Percentiles rank a stretch among this genome's conserved stretches.
phyloP scores from a whole-genome alignment of 495 filamentous ascomycete species.

The Tuber indicum region DNA sequence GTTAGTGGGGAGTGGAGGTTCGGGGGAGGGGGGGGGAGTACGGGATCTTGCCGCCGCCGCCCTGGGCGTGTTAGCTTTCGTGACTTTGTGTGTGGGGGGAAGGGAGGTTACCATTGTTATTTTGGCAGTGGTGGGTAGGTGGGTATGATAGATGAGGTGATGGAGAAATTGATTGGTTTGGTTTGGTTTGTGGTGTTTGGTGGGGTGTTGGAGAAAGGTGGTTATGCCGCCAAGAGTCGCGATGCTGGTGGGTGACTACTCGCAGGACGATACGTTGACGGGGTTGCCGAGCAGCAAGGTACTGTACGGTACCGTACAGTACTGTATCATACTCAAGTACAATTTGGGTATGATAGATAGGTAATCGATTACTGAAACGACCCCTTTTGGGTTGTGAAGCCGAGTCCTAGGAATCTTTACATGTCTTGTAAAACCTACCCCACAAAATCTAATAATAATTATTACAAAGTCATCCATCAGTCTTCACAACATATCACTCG shows the following conservation, averaged over 20 bases:
- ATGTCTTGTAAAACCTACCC: not conserved
- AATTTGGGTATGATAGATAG: not conserved
- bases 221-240: not conserved
- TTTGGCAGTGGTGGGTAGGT: not conserved
- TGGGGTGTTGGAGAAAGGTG: not conserved
- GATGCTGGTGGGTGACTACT: not conserved
- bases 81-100: not conserved
- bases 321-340: too few species aligned
- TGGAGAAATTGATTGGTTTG: not conserved
- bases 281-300: not conserved
- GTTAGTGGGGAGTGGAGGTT: slow-evolving; percentile 18
- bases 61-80: slow-evolving; percentile 49
- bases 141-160: not conserved
- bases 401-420: not conserved
- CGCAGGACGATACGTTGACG: not conserved
- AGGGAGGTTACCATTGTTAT: not conserved
- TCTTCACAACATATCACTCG: not conserved
- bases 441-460: not conserved
- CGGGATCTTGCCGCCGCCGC: slow-evolving; percentile 82
- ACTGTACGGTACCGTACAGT: too few species aligned
- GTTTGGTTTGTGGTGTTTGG: not conserved
- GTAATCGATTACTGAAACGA: not conserved
- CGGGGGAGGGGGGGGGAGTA: slow-evolving; percentile 49
- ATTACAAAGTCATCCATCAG: not conserved
- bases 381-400: not conserved